A percentile compares a stretch with the other conserved stretches of the same genome.
These are phyloP conservation scores for Calocybe gangraenosa DNA, from an alignment of 768 basidiomycete species.

Conservation along the genomic window DNA sequence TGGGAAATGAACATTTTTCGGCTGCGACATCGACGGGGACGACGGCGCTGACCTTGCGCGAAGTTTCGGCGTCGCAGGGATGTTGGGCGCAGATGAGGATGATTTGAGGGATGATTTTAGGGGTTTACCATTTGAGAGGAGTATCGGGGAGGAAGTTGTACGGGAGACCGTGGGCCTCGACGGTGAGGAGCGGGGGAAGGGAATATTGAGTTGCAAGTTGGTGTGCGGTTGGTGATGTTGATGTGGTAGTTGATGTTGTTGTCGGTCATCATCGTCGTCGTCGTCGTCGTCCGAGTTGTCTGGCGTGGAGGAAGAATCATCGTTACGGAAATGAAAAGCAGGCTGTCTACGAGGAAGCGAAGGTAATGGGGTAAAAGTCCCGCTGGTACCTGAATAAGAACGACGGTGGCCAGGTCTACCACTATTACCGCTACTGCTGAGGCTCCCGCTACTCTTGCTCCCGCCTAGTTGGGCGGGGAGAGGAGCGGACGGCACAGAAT, in stretches of 20 bases:
- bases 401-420: constrained; percentile 33
- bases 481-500: too few relatives aligned
- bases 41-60: constrained; percentile 54
- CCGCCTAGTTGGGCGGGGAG: too few relatives aligned
- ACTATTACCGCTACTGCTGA: too few relatives aligned
- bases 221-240: constrained; percentile 10
- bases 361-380: constrained; percentile 46
- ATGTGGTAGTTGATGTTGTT: too few relatives aligned
- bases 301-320: constrained; percentile 21
- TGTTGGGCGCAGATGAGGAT: constrained; percentile 45
- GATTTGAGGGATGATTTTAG: constrained; percentile 83
- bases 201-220: constrained; percentile 18
- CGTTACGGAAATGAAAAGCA: constrained; percentile 35
- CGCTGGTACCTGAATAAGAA: constrained; percentile 36
- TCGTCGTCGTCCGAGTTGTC: constrained; percentile 19
- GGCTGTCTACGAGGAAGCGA: constrained; percentile 32
- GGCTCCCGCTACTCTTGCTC: too few relatives aligned
- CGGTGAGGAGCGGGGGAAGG: constrained; percentile 9
- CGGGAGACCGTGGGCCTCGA: constrained; percentile 28
- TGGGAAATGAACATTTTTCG: constrained; percentile 89
- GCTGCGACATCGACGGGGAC: constrained; percentile 32
- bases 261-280: too few relatives aligned
- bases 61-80: constrained; percentile 30
- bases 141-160: constrained; percentile 36
- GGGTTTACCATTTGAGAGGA: constrained; percentile 75